Evolutionary conservation across 2,329 filamentous ascomycete species (phyloP).

Genomic region (Colletotrichum cuscutae): DNA sequence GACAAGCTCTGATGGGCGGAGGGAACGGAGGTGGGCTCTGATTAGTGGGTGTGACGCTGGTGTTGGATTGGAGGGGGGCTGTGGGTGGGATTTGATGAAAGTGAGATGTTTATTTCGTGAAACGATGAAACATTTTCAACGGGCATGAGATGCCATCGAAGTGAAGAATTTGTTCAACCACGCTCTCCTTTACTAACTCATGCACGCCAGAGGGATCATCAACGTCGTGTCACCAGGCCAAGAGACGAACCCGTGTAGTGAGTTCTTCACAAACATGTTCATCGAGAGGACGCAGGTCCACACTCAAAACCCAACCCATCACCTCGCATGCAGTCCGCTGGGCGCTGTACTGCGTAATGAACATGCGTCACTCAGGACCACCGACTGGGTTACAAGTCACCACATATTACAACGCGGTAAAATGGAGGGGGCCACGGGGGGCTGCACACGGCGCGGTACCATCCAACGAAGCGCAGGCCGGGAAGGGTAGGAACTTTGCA

Average conservation of each 20-base stretch:
- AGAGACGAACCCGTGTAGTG: neutral
- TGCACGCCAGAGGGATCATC: neutral
- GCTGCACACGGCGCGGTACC: neutral
- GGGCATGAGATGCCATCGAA: neutral
- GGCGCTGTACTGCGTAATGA: neutral
- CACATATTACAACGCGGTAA: neutral
- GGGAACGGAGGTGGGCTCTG: neutral
- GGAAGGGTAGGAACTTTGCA: neutral
- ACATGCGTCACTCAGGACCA: neutral
- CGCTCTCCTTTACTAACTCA: neutral
- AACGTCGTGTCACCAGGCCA: neutral
- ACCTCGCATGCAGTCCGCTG: neutral
- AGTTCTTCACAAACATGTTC: neutral
- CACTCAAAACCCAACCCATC: neutral
- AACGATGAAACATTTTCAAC: slow-evolving; percentile 5
- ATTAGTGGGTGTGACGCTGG: neutral
- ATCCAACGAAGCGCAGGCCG: neutral
- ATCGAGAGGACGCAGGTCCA: neutral
- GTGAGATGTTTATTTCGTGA: neutral
- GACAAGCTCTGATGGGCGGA: neutral
- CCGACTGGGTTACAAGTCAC: slow-evolving; percentile 6
- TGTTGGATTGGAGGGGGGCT: neutral
- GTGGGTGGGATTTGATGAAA: neutral
- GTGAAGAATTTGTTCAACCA: neutral
- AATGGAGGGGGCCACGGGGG: neutral